Conservation (phyloP, 331 rosid species). For the Telfairia occidentalis region DNA sequence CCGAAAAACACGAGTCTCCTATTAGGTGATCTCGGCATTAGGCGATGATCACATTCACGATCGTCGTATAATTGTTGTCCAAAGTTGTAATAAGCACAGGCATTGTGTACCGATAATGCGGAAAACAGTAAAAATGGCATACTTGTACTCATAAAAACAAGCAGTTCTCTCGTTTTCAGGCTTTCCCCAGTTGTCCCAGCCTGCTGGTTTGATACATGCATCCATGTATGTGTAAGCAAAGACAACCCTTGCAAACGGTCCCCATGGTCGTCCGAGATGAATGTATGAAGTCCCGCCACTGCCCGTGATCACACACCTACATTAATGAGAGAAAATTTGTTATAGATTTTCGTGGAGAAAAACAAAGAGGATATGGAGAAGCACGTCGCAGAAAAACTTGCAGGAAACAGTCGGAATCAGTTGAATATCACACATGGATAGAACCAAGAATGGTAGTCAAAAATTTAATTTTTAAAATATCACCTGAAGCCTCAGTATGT, state of each 20-base stretch:
- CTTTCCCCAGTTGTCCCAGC: constrained; percentile 88
- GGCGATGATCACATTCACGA: not conserved
- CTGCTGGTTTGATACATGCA: constrained; percentile 49
- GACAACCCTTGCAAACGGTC: constrained; percentile 82
- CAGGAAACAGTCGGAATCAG: not conserved
- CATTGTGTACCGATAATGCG: not conserved
- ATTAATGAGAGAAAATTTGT: not conserved
- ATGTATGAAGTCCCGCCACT: constrained; percentile 43
- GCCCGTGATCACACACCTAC: constrained; percentile 81
- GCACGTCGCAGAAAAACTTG: not conserved
- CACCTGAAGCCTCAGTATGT: not conserved
- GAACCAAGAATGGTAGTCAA: not conserved
- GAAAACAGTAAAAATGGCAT: not conserved
- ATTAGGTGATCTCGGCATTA: not conserved
- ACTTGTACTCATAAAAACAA: constrained; percentile 81
- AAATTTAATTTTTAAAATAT: not conserved
- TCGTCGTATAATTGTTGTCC: not conserved
- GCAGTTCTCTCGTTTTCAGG: constrained; percentile 60
- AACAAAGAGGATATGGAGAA: not conserved
- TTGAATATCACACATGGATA: not conserved
- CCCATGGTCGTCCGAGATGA: constrained; percentile 89
- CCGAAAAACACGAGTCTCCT: not conserved
- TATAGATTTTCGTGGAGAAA: not conserved
- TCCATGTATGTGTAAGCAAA: constrained; percentile 73
- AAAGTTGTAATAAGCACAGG: not conserved